Conservation (phyloP, 805 yeast genomes). For the Wickerhamiella domercqiae region DNA sequence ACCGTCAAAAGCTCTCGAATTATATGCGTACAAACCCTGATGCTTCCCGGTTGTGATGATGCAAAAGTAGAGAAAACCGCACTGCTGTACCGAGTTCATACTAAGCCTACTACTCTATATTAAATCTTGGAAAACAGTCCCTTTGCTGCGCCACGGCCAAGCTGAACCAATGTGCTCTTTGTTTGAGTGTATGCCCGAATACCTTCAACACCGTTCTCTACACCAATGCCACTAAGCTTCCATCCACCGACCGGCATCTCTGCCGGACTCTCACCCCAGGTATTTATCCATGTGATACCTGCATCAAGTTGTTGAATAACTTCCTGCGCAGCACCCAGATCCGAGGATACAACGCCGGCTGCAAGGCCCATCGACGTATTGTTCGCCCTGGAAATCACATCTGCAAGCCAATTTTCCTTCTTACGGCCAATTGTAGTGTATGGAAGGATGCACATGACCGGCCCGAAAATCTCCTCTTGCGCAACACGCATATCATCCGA, state of each 20-base stretch:
- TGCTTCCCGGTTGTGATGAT: no score
- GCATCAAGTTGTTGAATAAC: constrained; percentile 44
- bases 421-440: constrained; percentile 45
- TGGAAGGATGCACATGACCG: constrained; percentile 63
- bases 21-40: no score
- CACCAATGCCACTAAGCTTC: constrained; percentile 60
- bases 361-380: constrained; percentile 62
- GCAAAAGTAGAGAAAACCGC: no score
- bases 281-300: constrained; percentile 53
- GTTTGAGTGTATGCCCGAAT: constrained; percentile 51
- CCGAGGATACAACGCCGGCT: constrained; percentile 57
- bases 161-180: constrained; percentile 58
- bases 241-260: constrained; percentile 68
- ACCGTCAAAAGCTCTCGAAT: no score
- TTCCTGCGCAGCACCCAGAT: constrained; percentile 46
- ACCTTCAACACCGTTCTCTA: constrained; percentile 63
- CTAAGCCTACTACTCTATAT: no score
- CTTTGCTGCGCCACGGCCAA: constrained; percentile 18
- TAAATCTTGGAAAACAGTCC: constrained; percentile 6
- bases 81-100: no score
- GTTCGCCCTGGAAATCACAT: constrained; percentile 53
- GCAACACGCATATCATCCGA: constrained; percentile 48
- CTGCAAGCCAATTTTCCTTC: constrained; percentile 62
- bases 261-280: constrained; percentile 47
- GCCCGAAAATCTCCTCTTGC: constrained; percentile 76